These are phyloP conservation scores for Nadsonia commutata DNA, from an alignment of 1,139 yeast species.

Conservation along the genomic window DNA sequence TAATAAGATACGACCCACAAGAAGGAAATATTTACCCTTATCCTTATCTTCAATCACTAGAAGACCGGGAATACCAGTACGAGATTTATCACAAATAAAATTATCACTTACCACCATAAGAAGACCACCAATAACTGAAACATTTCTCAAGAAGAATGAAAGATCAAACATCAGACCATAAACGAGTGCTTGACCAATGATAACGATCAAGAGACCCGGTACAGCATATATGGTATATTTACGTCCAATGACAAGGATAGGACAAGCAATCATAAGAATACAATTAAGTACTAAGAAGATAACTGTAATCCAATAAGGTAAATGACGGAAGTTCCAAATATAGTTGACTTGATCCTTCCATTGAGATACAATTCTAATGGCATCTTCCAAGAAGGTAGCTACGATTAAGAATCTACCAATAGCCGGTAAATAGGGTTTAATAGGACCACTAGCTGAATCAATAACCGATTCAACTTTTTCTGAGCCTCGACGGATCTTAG, in stretches of 20 bases:
- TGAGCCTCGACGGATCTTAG: slow-evolving; percentile 13
- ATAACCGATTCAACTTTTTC: slow-evolving; percentile 21
- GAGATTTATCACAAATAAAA: slow-evolving; percentile 64
- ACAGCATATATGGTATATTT: slow-evolving; percentile 63
- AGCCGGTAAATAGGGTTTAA: slow-evolving; percentile 42
- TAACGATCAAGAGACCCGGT: slow-evolving; percentile 53
- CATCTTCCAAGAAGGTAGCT: slow-evolving; percentile 88
- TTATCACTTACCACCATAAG: slow-evolving; percentile 81
- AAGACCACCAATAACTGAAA: slow-evolving; percentile 87
- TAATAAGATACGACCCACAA: slow-evolving; percentile 80
- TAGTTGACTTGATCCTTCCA: slow-evolving; percentile 89
- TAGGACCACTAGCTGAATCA: slow-evolving; percentile 24
- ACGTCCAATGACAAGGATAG: slow-evolving; percentile 58
- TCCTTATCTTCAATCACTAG: slow-evolving; percentile 79
- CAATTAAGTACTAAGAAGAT: slow-evolving; percentile 52
- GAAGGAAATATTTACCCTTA: slow-evolving; percentile 67
- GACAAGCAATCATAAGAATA: slow-evolving; percentile 55
- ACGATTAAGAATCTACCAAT: slow-evolving; percentile 84
- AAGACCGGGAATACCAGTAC: slow-evolving; percentile 70
- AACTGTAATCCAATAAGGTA: slow-evolving; percentile 68
- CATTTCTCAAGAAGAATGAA: slow-evolving; percentile 68
- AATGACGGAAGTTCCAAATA: slow-evolving; percentile 63
- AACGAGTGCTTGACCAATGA: slow-evolving; percentile 70
- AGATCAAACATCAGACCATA: slow-evolving; percentile 80
- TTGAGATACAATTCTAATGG: slow-evolving; percentile 69